Evolutionary conservation across 2,329 filamentous ascomycete species (phyloP).

Genomic region (Zymoseptoria tritici): DNA sequence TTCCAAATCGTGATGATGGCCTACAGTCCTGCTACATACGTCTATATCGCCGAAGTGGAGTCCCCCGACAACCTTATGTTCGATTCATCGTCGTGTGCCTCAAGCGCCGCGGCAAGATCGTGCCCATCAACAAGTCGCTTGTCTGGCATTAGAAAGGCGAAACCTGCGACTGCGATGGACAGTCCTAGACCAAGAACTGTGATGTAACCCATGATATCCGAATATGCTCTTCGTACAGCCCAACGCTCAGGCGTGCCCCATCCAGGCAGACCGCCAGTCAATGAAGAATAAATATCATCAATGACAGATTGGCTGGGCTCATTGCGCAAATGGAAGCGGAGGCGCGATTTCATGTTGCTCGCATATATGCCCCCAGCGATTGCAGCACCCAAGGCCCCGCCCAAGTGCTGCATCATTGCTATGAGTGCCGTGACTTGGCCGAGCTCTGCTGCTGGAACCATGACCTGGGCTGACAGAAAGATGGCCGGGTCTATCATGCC

Average conservation of each 20-base stretch:
- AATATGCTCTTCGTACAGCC: conserved; percentile 33
- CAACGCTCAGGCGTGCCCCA: conserved; percentile 36
- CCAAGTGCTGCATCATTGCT: conserved; percentile 27
- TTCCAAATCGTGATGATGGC: too few relatives aligned
- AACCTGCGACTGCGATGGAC: conserved; percentile 6
- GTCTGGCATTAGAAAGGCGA: conserved; percentile 12
- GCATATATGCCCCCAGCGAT: conserved; percentile 46
- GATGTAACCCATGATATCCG: conserved; percentile 18
- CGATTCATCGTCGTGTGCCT: too few relatives aligned
- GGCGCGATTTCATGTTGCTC: conserved; percentile 33
- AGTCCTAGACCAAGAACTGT: conserved; percentile 11
- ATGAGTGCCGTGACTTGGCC: conserved; percentile 44
- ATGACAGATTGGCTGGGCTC: conserved; percentile 28
- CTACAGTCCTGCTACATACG: too few relatives aligned
- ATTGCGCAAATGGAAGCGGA: conserved; percentile 33
- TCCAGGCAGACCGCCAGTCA: conserved; percentile 35
- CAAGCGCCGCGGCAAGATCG: too few relatives aligned
- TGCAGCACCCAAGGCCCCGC: conserved; percentile 35
- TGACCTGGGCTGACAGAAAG: conserved; percentile 29
- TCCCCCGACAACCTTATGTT: too few relatives aligned
- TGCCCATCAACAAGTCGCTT: conserved; percentile 1
- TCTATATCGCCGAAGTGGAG: too few relatives aligned
- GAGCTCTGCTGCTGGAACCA: conserved; percentile 40
- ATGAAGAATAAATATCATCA: conserved; percentile 39
- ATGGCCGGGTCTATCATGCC: conserved; percentile 38